Base-by-base conservation (phyloP, 2,329 filamentous ascomycete genomes). In the Penicillium fuscoglaucum region DNA sequence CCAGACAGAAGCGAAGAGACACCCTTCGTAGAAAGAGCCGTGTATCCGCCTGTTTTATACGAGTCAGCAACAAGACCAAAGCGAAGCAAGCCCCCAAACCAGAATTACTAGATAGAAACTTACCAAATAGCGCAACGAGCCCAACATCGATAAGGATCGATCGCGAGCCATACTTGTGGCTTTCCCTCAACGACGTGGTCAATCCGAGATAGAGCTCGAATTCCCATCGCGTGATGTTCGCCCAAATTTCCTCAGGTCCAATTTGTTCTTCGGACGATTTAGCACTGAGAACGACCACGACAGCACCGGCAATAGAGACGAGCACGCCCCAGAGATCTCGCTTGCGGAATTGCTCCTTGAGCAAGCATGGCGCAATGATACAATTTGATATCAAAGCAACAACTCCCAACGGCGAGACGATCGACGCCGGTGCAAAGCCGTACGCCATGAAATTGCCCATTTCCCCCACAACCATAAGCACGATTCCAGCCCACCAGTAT, bases 381-480 rank as follows among this genome's bases (percentile, higher is more conserved):
- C 95, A 99, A 77, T 99, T 99, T 45, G 93, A 96, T 46, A 99
- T 88, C 61, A 99, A 81, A 2, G 95, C 95, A 13, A 99, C 95
- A n/a, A 99, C 95, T 10, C 95, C 95, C 6, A 99, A 82, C 0
- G 95, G 95, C 35, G 93, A 97, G 43, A 99, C 95, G 68, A 99
- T 97, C 15, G 95, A 98, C 8, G 95, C 95, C 4, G 95, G 95
- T 31, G 95, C 95, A 73, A 99, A 99, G 26, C 95, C 95, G 71
- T 99, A 99, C 0, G 95, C 95, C 62, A 99, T 79, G 71, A 99
- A 99, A 74, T 99, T 99, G 52, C 95, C 95, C 71, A 90, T 89
- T 78, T 99, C 95, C 57, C 95, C 95, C 26, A 96, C 79, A 0
- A 88, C 91, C 85, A 99, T 99, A 59, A 99, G 82, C 17, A 96